Conservation (phyloP, 371 early-diverging fungal genomes). For the Syncephalastrum contaminatum region DNA sequence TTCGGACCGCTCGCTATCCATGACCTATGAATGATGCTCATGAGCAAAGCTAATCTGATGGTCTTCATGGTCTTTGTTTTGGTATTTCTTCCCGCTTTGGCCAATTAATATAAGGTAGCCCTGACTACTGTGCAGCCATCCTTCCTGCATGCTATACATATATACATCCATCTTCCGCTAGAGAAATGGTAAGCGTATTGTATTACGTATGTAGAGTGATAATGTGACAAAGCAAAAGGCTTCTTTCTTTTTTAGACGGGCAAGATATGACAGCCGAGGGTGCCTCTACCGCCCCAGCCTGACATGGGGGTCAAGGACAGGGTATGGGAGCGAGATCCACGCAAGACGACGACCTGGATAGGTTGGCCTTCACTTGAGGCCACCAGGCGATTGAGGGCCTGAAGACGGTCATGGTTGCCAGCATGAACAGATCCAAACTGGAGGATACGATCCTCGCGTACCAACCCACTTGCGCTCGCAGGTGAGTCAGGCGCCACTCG, state of each 20-base stretch:
- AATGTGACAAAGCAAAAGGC: no score
- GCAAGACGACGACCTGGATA: conserved; percentile 44
- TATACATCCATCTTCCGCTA: no score
- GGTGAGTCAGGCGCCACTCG: conserved; percentile 84
- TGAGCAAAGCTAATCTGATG: no score
- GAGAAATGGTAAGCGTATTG: no score
- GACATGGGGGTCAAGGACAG: conserved; percentile 56
- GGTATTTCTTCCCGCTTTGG: no score
- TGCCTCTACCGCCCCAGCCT: conserved; percentile 76
- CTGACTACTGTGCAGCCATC: no score
- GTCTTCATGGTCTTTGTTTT: no score
- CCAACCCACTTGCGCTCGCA: conserved; percentile 66
- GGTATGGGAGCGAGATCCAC: conserved; percentile 26
- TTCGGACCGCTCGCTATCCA: no score
- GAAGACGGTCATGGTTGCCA: conserved; percentile 48
- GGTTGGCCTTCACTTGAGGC: conserved; percentile 52
- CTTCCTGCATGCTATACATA: no score
- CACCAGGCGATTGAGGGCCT: conserved; percentile 55
- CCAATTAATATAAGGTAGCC: no score
- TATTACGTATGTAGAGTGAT: no score
- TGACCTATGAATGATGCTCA: no score
- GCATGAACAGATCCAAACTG: conserved; percentile 56
- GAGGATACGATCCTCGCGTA: conserved; percentile 63
- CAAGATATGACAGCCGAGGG: conserved; percentile 65
- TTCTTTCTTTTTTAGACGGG: conserved; percentile 12